Base-by-base conservation (phyloP, 345 rosid genomes). In the Carallia pectinifolia region DNA sequence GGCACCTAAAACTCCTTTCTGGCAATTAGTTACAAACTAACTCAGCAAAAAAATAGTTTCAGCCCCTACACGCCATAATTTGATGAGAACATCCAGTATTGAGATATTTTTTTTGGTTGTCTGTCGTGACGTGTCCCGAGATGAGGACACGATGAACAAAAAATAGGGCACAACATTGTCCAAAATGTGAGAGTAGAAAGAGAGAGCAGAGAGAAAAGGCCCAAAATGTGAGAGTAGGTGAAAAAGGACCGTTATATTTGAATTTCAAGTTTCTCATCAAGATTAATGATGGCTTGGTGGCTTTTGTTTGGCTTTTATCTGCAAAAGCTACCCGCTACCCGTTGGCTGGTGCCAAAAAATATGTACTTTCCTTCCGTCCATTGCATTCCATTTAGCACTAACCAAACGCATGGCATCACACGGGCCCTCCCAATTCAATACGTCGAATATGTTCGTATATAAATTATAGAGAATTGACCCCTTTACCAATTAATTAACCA, bases 181-280 rank as follows among this genome's bases (percentile, higher is more conserved):
- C n/a, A n/a, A n/a, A n/a, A n/a, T n/a, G n/a, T n/a, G n/a, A n/a
- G n/a, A n/a, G n/a, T n/a, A 31, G 50, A 1, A 2, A 7, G 40
- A 6, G 9, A 38, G 40, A 6, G 40, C 1, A 39, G 44, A 39
- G 13, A 40, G 47, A 12, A 34, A 52, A n/a, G 19, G 59, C 31
- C 3, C 31, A 55, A 55, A 55, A 44, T 17, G 7, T 12, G 38
- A 40, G 47, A 12, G 50, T 10, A 12, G 16, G 50, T 12, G 50
- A 44, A 29, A 76, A 65, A 68, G 23, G 73, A 74, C 83, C 77
- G 83, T 84, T 84, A 53, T 68, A 71, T 83, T 83, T 83, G 87
- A 83, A 81, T 65, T 83, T 74, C 67, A 81, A 83, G 73, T 68
- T 69, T 54, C 1, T 13, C n/a, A 39, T 37, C 7, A 7, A 48